A percentile compares a stretch with the other conserved stretches of the same genome.
Evolutionary conservation across 768 basidiomycete species (phyloP).

Genomic region (Psilocybe tampanensis): DNA sequence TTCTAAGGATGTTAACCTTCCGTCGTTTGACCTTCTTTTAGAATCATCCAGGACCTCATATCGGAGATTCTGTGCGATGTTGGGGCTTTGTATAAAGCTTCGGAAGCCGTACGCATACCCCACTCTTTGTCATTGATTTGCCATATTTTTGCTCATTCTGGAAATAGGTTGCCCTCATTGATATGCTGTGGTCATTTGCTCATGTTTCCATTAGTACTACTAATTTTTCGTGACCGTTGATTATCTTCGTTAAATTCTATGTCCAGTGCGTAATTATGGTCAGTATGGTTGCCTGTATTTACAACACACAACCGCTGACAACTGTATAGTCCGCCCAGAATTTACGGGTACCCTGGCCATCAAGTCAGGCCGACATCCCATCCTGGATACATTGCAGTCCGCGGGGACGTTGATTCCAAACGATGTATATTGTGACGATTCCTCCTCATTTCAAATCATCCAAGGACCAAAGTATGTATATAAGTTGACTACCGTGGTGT

Average conservation of each 20-base stretch:
- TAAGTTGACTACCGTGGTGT: neutral
- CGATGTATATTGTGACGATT: conserved; percentile 86
- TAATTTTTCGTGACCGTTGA: conserved; percentile 25
- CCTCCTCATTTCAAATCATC: conserved; percentile 87
- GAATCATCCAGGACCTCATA: conserved; percentile 81
- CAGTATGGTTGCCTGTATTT: neutral
- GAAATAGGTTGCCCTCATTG: conserved; percentile 77
- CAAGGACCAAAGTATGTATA: conserved; percentile 82
- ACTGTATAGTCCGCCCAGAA: conserved; percentile 76
- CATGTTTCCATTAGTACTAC: conserved; percentile 78
- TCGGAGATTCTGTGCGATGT: conserved; percentile 69
- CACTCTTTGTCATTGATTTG: neutral
- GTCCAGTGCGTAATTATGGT: conserved; percentile 52
- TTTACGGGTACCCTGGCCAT: conserved; percentile 90
- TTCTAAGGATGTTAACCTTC: neutral
- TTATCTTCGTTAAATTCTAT: neutral
- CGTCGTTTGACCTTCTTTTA: neutral
- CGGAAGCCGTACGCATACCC: conserved; percentile 68
- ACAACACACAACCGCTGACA: neutral
- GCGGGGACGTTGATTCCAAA: conserved; percentile 80
- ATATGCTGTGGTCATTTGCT: conserved; percentile 90
- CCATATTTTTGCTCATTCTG: neutral
- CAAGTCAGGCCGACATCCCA: conserved; percentile 86
- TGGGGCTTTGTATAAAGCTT: conserved; percentile 85
- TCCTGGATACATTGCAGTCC: conserved; percentile 74